These are phyloP conservation scores for Diutina catenulata DNA, from an alignment of 1,139 yeast species.

Conservation along the genomic window DNA sequence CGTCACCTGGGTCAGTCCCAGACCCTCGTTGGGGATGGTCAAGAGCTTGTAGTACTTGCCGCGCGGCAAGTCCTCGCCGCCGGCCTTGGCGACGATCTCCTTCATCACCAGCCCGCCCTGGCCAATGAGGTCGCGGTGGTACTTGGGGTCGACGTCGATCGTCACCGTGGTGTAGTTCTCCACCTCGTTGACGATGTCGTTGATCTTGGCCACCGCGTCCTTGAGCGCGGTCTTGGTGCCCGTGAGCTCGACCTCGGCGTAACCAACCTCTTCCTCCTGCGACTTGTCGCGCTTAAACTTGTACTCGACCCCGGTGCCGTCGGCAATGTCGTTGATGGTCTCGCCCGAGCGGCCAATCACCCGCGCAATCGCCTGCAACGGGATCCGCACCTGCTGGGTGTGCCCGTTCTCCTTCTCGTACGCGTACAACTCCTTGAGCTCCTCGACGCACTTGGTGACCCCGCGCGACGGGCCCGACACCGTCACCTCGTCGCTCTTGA, in stretches of 20 bases:
- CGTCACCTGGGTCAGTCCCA: constrained; percentile 49
- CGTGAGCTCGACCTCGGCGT: constrained; percentile 53
- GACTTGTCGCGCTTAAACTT: constrained; percentile 41
- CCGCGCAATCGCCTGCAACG: constrained; percentile 62
- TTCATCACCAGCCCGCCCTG: constrained; percentile 67
- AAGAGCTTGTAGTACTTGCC: constrained; percentile 44
- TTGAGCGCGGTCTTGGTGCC: constrained; percentile 79
- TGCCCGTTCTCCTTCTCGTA: constrained; percentile 85
- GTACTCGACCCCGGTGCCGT: constrained; percentile 68
- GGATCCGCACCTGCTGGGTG: constrained; percentile 50
- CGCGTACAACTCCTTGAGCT: constrained; percentile 69
- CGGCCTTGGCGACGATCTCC: constrained; percentile 69
- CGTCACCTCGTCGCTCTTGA: constrained; percentile 50
- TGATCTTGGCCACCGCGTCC: constrained; percentile 56
- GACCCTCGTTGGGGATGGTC: constrained; percentile 64
- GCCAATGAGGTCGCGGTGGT: constrained; percentile 75
- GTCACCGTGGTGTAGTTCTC: constrained; percentile 53
- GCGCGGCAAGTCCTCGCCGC: constrained; percentile 45
- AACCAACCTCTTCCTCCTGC: constrained; percentile 24
- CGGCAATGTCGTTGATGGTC: constrained; percentile 71
- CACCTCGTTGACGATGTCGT: constrained; percentile 52
- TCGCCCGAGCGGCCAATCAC: constrained; percentile 89
- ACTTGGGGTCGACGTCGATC: constrained; percentile 64
- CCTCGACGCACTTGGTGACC: constrained; percentile 77
- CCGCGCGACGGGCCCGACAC: constrained; percentile 89